Evolutionary conservation across 2,329 filamentous ascomycete species (phyloP).

Genomic region (Phoma herbarum): DNA sequence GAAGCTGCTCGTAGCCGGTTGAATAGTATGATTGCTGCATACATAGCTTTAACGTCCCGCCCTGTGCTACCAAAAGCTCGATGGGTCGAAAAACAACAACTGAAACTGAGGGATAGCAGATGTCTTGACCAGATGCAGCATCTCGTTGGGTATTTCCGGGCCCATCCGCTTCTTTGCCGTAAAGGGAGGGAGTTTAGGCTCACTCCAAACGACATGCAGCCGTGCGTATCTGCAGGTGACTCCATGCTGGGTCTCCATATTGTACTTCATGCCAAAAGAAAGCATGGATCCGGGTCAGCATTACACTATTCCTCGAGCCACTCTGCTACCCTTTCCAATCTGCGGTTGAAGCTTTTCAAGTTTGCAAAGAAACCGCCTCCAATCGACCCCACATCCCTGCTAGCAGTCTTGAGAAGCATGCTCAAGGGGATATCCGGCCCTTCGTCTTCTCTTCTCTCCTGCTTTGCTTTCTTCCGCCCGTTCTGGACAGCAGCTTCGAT

Average conservation of each 20-base stretch:
- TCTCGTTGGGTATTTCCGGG: too few relatives aligned
- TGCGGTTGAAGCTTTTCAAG: slow-evolving; percentile 46
- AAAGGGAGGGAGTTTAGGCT: too few relatives aligned
- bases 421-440: slow-evolving; percentile 44
- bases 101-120: too few relatives aligned
- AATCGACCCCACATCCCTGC: slow-evolving; percentile 37
- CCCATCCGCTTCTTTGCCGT: too few relatives aligned
- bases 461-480: slow-evolving; percentile 43
- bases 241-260: slow-evolving; percentile 12
- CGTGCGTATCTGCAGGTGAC: slow-evolving; percentile 1
- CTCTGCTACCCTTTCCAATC: slow-evolving; percentile 45
- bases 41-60: too few relatives aligned
- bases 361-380: slow-evolving; percentile 44
- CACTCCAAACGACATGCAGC: not conserved
- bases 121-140: too few relatives aligned
- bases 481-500: slow-evolving; percentile 50
- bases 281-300: not conserved
- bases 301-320: slow-evolving; percentile 48
- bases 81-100: too few relatives aligned
- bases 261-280: slow-evolving; percentile 7
- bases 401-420: slow-evolving; percentile 43
- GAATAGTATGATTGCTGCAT: slow-evolving; percentile 14
- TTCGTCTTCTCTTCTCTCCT: slow-evolving; percentile 43
- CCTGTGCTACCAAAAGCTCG: too few relatives aligned
- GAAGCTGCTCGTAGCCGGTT: slow-evolving; percentile 3